These are phyloP conservation scores for Pleurozium schreberi DNA, from an alignment of 225 moss, liverwort and hornwort species.

Conservation along the genomic window DNA sequence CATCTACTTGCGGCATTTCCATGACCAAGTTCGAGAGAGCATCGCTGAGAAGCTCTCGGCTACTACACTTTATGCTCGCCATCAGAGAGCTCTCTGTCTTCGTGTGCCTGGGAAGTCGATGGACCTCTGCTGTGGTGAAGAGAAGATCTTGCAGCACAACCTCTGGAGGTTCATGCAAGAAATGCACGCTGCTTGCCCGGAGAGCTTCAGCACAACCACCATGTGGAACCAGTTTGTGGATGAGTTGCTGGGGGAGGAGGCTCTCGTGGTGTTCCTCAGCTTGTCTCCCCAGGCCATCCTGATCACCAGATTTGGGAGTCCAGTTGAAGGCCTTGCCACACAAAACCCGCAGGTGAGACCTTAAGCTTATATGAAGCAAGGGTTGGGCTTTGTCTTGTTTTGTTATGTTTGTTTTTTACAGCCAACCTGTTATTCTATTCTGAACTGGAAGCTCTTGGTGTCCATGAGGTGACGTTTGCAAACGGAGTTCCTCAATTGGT, in stretches of 20 bases:
- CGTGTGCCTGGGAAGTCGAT: background rate
- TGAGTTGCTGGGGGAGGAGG: conserved; percentile 8
- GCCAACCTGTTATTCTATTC: background rate
- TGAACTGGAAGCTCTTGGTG: background rate
- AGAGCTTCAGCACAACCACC: background rate
- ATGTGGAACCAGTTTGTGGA: conserved; percentile 40
- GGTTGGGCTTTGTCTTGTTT: background rate
- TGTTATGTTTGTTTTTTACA: background rate
- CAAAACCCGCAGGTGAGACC: background rate
- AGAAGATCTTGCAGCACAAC: background rate
- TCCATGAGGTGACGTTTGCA: background rate
- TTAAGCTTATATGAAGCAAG: background rate
- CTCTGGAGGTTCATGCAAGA: conserved; percentile 27
- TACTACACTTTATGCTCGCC: background rate
- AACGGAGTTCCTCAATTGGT: background rate
- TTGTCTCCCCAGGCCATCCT: conserved; percentile 18
- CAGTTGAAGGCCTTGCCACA: background rate
- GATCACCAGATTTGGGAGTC: conserved; percentile 4
- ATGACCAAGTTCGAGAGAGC: conserved; percentile 20
- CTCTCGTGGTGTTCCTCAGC: background rate
- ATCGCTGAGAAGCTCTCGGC: conserved; percentile 10
- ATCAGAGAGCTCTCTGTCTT: background rate
- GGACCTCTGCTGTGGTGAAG: background rate
- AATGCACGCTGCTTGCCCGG: background rate
- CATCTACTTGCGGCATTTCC: conserved; percentile 24